phyloP scores from a whole-genome alignment of 78 protist species.

The Salpingoeca rosetta region DNA sequence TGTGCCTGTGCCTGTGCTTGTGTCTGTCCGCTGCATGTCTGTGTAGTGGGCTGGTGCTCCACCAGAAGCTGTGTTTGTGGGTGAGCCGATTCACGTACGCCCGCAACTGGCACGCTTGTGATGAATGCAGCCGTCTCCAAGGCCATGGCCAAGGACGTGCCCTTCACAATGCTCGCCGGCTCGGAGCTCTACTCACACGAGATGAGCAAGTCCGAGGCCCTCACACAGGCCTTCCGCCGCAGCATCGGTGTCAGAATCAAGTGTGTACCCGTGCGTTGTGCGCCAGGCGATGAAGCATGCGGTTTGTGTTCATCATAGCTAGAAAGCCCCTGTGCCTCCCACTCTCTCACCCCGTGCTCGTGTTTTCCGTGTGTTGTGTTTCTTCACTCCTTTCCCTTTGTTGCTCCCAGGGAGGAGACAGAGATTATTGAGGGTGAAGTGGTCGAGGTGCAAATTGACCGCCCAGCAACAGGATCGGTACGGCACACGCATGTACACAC shows the following conservation, averaged over 20 bases:
- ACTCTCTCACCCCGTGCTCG: no score
- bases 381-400: not conserved
- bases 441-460: constrained; percentile 82
- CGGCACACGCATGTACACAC: no score
- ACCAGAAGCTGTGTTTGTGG: not conserved
- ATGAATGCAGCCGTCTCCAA: constrained; percentile 59
- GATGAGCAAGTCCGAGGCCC: constrained; percentile 88
- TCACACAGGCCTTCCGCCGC: constrained; percentile 96
- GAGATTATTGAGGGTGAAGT: constrained; percentile 99
- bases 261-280: no score
- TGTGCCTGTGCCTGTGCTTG: not conserved
- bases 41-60: not conserved
- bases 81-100: no score
- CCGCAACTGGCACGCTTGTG: no score
- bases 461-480: constrained; percentile 65
- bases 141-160: constrained; percentile 95
- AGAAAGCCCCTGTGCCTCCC: no score
- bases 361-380: not conserved
- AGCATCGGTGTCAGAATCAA: constrained; percentile 95
- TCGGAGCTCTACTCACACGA: constrained; percentile 93
- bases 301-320: no score
- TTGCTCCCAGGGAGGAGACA: constrained; percentile 78
- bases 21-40: not conserved
- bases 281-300: no score
- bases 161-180: constrained; percentile 98